These are phyloP conservation scores for Ciborinia camelliae DNA, from an alignment of 2,329 filamentous ascomycete species.

Conservation along the genomic window DNA sequence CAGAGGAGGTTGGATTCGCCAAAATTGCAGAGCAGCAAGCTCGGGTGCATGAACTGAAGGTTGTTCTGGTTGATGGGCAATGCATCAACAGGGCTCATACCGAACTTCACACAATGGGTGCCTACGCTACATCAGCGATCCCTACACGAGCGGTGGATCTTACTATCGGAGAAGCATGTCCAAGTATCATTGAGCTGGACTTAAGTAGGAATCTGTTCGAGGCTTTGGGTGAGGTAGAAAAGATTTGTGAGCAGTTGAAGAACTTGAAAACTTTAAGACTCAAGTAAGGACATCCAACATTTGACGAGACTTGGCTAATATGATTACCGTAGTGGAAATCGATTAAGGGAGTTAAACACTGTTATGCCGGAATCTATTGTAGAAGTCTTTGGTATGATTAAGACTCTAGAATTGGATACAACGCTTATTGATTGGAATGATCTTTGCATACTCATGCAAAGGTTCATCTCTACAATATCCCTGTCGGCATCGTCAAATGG, in stretches of 20 bases:
- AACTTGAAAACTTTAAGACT: conserved; percentile 63
- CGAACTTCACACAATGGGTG: neutral
- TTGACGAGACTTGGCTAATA: conserved; percentile 11
- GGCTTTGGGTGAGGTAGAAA: conserved; percentile 60
- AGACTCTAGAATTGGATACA: conserved; percentile 63
- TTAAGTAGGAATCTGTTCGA: conserved; percentile 81
- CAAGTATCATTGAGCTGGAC: conserved; percentile 74
- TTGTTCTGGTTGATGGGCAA: conserved; percentile 78
- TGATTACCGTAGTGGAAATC: conserved; percentile 61
- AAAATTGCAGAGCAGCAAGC: conserved; percentile 82
- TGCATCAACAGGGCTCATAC: conserved; percentile 50
- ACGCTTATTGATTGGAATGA: conserved; percentile 65
- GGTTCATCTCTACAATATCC: conserved; percentile 51
- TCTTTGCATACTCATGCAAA: conserved; percentile 51
- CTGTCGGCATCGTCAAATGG: conserved; percentile 58
- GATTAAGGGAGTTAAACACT: conserved; percentile 46
- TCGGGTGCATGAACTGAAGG: conserved; percentile 70
- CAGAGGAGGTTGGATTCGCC: conserved; percentile 92
- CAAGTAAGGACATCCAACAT: conserved; percentile 53
- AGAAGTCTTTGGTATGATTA: conserved; percentile 49
- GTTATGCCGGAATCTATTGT: conserved; percentile 26
- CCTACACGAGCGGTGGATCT: neutral
- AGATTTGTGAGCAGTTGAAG: conserved; percentile 69
- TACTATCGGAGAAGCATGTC: conserved; percentile 52
- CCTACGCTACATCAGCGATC: neutral